A percentile compares a stretch with the other conserved stretches of the same genome.
phyloP scores from a whole-genome alignment of 352 stramenopile species.

The Phytophthora citricola region DNA sequence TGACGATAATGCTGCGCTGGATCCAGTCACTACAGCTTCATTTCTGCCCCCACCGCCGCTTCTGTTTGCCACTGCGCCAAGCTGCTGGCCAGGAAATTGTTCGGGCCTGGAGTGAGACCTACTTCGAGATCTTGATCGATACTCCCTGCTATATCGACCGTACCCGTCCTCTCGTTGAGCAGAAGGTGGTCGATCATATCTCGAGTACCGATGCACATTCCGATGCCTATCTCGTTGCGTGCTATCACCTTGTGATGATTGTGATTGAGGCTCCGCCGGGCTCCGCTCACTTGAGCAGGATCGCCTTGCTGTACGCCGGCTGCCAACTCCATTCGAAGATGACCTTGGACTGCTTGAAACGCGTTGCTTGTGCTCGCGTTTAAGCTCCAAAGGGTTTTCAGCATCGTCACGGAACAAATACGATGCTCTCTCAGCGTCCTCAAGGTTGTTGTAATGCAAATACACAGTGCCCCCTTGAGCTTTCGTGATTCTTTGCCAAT shows the following conservation, averaged over 20 bases:
- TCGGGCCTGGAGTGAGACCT: slow-evolving; percentile 16
- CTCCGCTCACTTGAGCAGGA: slow-evolving; percentile 44
- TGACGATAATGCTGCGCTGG: neutral
- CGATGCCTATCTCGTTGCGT: slow-evolving; percentile 9
- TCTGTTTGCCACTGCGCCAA: neutral
- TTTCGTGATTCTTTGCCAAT: slow-evolving; percentile 52
- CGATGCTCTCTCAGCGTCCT: slow-evolving; percentile 48
- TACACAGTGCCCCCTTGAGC: slow-evolving; percentile 37
- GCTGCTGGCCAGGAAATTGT: neutral
- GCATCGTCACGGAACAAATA: slow-evolving; percentile 45
- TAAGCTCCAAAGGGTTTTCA: slow-evolving; percentile 45
- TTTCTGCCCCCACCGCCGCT: neutral
- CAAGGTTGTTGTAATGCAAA: slow-evolving; percentile 55
- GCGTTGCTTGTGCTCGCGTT: slow-evolving; percentile 38
- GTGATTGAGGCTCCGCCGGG: slow-evolving; percentile 11
- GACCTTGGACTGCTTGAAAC: slow-evolving; percentile 25
- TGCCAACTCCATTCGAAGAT: slow-evolving; percentile 8
- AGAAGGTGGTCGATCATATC: slow-evolving; percentile 12
- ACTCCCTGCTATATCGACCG: neutral
- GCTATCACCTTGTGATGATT: slow-evolving; percentile 8
- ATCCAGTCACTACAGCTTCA: neutral
- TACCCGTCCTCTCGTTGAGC: slow-evolving; percentile 1
- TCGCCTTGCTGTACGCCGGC: slow-evolving; percentile 9
- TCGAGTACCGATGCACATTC: slow-evolving; percentile 6
- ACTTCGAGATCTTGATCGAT: slow-evolving; percentile 15